Evolutionary conservation across 2,329 filamentous ascomycete genomes (phyloP).

Genomic region (Aspergillus nomiae): DNA sequence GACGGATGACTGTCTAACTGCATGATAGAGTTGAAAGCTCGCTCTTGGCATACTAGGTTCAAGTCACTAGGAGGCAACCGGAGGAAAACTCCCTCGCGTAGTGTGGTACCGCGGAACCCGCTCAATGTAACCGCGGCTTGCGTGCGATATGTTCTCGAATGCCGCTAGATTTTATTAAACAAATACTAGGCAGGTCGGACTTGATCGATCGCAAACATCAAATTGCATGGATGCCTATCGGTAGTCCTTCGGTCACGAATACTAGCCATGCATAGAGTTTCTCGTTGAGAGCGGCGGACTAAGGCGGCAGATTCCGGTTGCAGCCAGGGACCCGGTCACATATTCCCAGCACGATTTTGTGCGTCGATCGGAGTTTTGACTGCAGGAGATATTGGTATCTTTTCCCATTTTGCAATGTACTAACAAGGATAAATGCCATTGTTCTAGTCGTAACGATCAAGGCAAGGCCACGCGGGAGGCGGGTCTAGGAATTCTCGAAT

Average conservation of each 20-base stretch:
- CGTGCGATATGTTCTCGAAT: not conserved
- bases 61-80: not conserved
- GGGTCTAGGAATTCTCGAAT: constrained; percentile 10
- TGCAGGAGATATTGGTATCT: not conserved
- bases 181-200: not conserved
- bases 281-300: not conserved
- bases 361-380: not conserved
- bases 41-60: not conserved
- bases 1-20: not conserved
- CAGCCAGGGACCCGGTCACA: not conserved
- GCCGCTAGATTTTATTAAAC: not conserved
- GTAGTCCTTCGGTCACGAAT: not conserved
- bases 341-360: not conserved
- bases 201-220: no score
- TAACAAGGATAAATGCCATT: not conserved
- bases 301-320: not conserved
- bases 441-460: not conserved
- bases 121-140: not conserved
- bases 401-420: not conserved
- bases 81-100: not conserved
- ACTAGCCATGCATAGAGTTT: not conserved
- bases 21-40: not conserved
- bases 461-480: constrained; percentile 3
- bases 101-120: not conserved
- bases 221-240: no score